phyloP scores from a whole-genome alignment of 2,329 filamentous ascomycete genomes.

The Dactylonectria macrodidyma region DNA sequence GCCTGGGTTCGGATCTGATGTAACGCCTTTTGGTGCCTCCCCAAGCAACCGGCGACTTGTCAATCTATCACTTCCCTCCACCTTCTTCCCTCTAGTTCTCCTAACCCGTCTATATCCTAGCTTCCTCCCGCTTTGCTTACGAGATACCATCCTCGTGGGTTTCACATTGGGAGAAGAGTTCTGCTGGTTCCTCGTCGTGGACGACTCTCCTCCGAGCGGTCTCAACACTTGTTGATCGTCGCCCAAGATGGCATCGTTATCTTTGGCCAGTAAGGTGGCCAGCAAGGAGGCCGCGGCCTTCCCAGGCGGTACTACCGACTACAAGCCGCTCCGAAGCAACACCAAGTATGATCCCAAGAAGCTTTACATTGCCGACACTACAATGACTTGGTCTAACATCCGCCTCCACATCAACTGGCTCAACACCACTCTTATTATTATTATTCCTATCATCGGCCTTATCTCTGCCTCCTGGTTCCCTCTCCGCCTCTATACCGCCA shows the following conservation, averaged over 20 bases:
- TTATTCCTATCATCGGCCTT: too few relatives aligned
- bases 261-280: constrained; percentile 57
- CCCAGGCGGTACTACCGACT: too few relatives aligned
- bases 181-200: constrained; percentile 8
- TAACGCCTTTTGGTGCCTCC: constrained; percentile 6
- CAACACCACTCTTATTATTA: too few relatives aligned
- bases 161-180: constrained; percentile 2
- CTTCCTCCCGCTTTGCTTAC: not conserved
- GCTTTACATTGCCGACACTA: too few relatives aligned
- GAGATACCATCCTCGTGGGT: constrained; percentile 2
- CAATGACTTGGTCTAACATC: too few relatives aligned
- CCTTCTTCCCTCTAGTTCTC: not conserved
- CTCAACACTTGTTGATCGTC: constrained; percentile 82
- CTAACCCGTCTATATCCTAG: constrained; percentile 2
- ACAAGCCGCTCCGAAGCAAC: too few relatives aligned
- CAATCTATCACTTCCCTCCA: not conserved
- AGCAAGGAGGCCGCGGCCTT: too few relatives aligned
- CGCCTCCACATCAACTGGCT: too few relatives aligned
- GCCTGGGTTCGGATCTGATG: constrained; percentile 8
- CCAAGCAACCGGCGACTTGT: not conserved
- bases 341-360: too few relatives aligned
- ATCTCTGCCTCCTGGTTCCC: too few relatives aligned
- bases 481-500: too few relatives aligned
- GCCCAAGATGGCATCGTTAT: constrained; percentile 65
- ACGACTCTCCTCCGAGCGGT: constrained; percentile 7